Evolutionary conservation across 441 rosid species (phyloP).

Genomic region (Populus hybrid): DNA sequence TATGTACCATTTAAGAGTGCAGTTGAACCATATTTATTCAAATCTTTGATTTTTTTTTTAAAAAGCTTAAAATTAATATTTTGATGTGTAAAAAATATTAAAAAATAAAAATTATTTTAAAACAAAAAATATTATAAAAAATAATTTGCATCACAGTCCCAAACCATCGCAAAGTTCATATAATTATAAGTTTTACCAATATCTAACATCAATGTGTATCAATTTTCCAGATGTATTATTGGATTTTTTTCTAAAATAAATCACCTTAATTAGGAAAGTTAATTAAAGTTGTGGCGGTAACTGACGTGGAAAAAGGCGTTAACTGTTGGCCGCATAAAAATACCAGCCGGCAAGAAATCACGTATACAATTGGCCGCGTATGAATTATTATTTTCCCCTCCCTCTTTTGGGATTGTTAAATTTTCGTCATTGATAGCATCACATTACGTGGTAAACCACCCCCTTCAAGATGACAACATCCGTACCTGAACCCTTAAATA

Average conservation of each 20-base stretch:
- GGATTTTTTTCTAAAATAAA: not conserved
- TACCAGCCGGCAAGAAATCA: conserved; percentile 12
- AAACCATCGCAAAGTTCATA: not conserved
- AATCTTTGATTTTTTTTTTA: too few relatives aligned
- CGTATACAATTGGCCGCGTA: conserved; percentile 40
- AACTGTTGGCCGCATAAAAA: conserved; percentile 32
- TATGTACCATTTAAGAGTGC: too few relatives aligned
- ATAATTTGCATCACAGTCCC: too few relatives aligned
- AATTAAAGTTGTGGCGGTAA: not conserved
- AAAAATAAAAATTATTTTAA: too few relatives aligned
- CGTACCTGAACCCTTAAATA: not conserved
- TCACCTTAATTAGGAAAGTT: not conserved
- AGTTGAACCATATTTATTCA: too few relatives aligned
- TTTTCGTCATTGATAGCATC: conserved; percentile 37
- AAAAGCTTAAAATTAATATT: too few relatives aligned
- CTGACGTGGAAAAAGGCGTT: not conserved
- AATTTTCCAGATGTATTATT: not conserved
- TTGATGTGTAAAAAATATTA: too few relatives aligned
- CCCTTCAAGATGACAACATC: not conserved
- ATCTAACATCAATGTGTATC: not conserved
- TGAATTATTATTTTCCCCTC: not conserved
- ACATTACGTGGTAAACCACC: conserved; percentile 11
- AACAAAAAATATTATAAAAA: too few relatives aligned
- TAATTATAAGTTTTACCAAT: not conserved
- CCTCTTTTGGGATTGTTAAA: not conserved